Evolutionary conservation across 345 rosid species (phyloP), one percentile per base, ranked within the genome.

Genomic region (Arabidopsis arenosa): DNA sequence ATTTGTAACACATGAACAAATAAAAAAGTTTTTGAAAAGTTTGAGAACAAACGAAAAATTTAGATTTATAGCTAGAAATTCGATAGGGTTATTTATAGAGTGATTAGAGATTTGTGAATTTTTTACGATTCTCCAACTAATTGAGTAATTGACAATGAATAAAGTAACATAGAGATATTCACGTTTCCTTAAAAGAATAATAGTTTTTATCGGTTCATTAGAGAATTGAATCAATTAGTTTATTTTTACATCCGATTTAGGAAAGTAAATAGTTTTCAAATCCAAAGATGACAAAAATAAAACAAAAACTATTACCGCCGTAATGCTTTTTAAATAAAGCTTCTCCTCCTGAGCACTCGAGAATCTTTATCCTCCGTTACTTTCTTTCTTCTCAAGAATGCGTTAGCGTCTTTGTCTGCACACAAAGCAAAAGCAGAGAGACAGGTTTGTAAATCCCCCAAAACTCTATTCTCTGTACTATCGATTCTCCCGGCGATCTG

Each of bases 381-480:
- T 63, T 63, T 73, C 48, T 28, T 67, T 58, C 45, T 17, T 41
- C 14, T 32, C 69, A 55, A 70, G 75, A 76, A 7, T 43, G 45
- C 36, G 3, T 36, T 60, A 75, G 53, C 11, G 18, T 74, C 30
- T 74, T 58, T 21, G 37, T 74, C 58, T 65, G 13, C 57, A 32
- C 47, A 18, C 74, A 61, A 44, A 69, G 36, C 75, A 70, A 63
- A 63, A 76, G 43, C 75, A 70, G 26, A 55, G 60, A 61, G n/a
- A 30, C 9, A 52, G 4, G 4, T 75, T 70, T 68, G 49, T 63
- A 54, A 62, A 33, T 30, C 58, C 23, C 21, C 21, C 56, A 35
- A 62, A 9, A 59, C 39, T 10, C 3, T 23, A 3, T 14, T 44
- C 18, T 33, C 36, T 36, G 47, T 49, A 17, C 9, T 32, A 9